Conservation (phyloP, 2,329 filamentous ascomycete genomes). For the Botrytis galanthina region DNA sequence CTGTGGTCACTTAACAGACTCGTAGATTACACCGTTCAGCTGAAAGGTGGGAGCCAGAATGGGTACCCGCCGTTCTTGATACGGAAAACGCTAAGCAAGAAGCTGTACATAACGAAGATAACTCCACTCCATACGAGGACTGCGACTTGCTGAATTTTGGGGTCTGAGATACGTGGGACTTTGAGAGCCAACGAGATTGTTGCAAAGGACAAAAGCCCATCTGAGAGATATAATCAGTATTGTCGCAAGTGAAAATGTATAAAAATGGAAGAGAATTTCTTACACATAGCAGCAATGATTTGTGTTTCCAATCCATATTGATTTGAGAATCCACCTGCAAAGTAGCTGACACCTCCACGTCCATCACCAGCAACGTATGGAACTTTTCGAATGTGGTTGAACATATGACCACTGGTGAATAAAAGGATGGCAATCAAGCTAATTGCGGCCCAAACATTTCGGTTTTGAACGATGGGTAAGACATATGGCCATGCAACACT, state of each 20-base stretch:
- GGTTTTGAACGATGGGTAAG: slow-evolving; percentile 78
- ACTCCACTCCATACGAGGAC: slow-evolving; percentile 77
- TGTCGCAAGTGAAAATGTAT: not conserved
- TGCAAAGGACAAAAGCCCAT: slow-evolving; percentile 81
- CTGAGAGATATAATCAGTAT: slow-evolving; percentile 42
- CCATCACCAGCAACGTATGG: slow-evolving; percentile 88
- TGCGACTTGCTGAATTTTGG: slow-evolving; percentile 74
- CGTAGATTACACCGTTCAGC: not conserved
- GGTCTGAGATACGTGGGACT: slow-evolving; percentile 81
- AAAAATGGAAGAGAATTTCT: slow-evolving; percentile 42
- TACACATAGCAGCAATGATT: slow-evolving; percentile 91
- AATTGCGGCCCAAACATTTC: slow-evolving; percentile 89
- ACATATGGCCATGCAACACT: slow-evolving; percentile 76
- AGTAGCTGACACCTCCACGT: slow-evolving; percentile 82
- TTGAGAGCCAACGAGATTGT: slow-evolving; percentile 89
- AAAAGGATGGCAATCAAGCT: slow-evolving; percentile 86
- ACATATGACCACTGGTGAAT: slow-evolving; percentile 98
- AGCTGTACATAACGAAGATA: slow-evolving; percentile 84
- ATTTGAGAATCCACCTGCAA: slow-evolving; percentile 87
- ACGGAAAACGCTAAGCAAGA: slow-evolving; percentile 89
- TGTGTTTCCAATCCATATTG: slow-evolving; percentile 95
- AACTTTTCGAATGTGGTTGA: slow-evolving; percentile 95
- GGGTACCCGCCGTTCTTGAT: slow-evolving; percentile 94
- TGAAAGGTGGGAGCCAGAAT: slow-evolving; percentile 87
- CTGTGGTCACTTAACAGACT: not conserved